Base-by-base conservation (phyloP, 1,284 basidiomycete genomes). In the Kwoniella shivajii region DNA sequence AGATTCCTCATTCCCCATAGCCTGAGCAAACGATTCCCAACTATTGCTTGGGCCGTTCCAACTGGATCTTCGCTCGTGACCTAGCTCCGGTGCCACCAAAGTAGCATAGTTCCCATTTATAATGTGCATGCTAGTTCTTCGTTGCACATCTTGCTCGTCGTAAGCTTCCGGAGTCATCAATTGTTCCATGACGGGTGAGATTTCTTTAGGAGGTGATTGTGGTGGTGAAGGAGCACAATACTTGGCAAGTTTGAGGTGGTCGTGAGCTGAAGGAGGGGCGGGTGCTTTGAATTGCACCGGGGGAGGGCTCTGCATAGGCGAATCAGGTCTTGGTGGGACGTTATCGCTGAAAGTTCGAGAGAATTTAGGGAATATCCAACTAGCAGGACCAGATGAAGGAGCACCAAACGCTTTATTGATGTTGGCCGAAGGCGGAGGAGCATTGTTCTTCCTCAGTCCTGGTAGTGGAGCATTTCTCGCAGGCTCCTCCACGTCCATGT, bases 141-240 rank as follows among this genome's bases (percentile, higher is more conserved):
- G 30, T 30, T 44, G 42, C 1, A 55, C 22, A n/a, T 50, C 47
- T 7, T 38, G 33, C 6, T 30, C 31, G 36, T 47, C 45, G 20
- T 47, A 47, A 5, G 45, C 22, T 4, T 47, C 45, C 24, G 45
- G 33, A 34, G 31, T 47, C 13, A 24, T 20, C 1, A 47, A 24
- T 14, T 18, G 22, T 6, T 45, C 42, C 4, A 56, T 29, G 16
- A 29, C 24, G 4, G 43, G 45, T 9, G 48, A 38, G 14, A 31
- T 33, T 16, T 60, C 66, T 57, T 68, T 70, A 5, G 71, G 65
- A 6, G 77, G 74, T 9, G 77, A 77, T n/a, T 62, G 61, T 1
- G 75, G 76, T 13, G 76, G 74, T 2, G 75, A 75, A 10, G 77
- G 77, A 1, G 77, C 76, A 51, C 75, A 78, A 47, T 74, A 78